Conservation (phyloP, 495 filamentous ascomycete genomes). For the Penicillium dipodomyicola region DNA sequence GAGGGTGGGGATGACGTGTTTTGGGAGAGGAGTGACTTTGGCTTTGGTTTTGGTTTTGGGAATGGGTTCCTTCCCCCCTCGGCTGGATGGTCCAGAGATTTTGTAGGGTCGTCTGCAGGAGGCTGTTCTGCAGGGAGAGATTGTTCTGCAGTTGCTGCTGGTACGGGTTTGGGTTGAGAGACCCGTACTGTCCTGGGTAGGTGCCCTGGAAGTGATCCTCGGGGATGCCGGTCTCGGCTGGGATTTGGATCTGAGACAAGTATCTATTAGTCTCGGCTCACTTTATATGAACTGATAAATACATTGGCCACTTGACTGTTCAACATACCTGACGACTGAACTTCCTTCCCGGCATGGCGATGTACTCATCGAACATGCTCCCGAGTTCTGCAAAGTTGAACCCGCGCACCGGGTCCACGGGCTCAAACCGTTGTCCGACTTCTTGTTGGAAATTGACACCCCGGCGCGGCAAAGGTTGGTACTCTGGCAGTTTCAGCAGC, state of each 20-base stretch:
- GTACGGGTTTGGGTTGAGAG: conserved; percentile 7
- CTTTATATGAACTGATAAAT: not conserved
- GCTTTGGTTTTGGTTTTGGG: not conserved
- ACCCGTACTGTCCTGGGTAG: conserved; percentile 17
- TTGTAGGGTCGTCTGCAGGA: conserved; percentile 9
- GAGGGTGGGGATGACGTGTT: no score
- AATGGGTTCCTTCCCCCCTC: not conserved
- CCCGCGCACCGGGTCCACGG: conserved; percentile 24
- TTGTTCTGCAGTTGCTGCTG: conserved; percentile 11
- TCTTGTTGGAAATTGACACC: conserved; percentile 36
- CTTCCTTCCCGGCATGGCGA: conserved; percentile 42
- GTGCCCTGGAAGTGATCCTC: conserved; percentile 5
- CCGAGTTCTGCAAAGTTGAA: conserved; percentile 44
- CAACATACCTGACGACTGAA: conserved; percentile 30
- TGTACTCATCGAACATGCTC: conserved; percentile 43
- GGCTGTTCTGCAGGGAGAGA: conserved; percentile 10
- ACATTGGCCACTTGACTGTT: not conserved
- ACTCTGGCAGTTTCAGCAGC: conserved; percentile 30
- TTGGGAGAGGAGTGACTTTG: no score
- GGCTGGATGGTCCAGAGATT: not conserved
- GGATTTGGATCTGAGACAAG: conserved; percentile 18
- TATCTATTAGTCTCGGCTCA: conserved; percentile 5
- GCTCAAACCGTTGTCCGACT: conserved; percentile 42
- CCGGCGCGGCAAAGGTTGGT: conserved; percentile 28
- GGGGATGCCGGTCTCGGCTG: conserved; percentile 4